A percentile compares a stretch with the other conserved stretches of the same genome.
These are phyloP conservation scores for Dioszegia aurantiaca DNA, from an alignment of 768 basidiomycete genomes.

Conservation along the genomic window DNA sequence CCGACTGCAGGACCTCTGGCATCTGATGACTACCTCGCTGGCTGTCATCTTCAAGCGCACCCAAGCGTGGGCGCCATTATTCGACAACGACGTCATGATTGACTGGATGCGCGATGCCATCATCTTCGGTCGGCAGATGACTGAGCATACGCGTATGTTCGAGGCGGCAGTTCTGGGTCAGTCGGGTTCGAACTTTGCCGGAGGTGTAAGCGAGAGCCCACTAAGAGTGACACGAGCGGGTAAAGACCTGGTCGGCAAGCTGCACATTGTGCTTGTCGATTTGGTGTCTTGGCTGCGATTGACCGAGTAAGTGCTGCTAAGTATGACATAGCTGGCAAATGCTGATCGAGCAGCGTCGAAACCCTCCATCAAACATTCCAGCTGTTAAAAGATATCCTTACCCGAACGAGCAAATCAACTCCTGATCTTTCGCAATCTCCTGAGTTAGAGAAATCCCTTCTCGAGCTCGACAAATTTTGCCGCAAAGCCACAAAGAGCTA, in stretches of 20 bases:
- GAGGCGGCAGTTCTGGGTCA: slow-evolving; percentile 63
- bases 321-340: slow-evolving; percentile 5
- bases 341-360: slow-evolving; percentile 62
- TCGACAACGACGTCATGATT: slow-evolving; percentile 79
- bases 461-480: slow-evolving; percentile 60
- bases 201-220: slow-evolving; percentile 43
- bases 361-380: slow-evolving; percentile 83
- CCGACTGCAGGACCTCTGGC: slow-evolving; percentile 73
- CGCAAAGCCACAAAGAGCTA: slow-evolving; percentile 38
- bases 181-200: slow-evolving; percentile 21
- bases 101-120: slow-evolving; percentile 98
- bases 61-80: slow-evolving; percentile 74
- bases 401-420: slow-evolving; percentile 66
- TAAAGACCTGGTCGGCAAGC: slow-evolving; percentile 69
- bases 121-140: slow-evolving; percentile 82
- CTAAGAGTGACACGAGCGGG: slow-evolving; percentile 63
- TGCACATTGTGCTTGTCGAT: slow-evolving; percentile 75
- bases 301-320: slow-evolving; percentile 64
- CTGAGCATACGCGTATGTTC: slow-evolving; percentile 74
- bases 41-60: slow-evolving; percentile 81
- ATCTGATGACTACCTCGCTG: slow-evolving; percentile 72
- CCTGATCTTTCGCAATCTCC: slow-evolving; percentile 49
- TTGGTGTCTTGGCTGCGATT: slow-evolving; percentile 83
- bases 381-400: slow-evolving; percentile 73
- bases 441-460: slow-evolving; percentile 56